Percentiles rank a stretch among this genome's conserved stretches.
Evolutionary conservation across 768 basidiomycete genomes (phyloP).

Genomic region (Naganishia vaughanmartiniae): DNA sequence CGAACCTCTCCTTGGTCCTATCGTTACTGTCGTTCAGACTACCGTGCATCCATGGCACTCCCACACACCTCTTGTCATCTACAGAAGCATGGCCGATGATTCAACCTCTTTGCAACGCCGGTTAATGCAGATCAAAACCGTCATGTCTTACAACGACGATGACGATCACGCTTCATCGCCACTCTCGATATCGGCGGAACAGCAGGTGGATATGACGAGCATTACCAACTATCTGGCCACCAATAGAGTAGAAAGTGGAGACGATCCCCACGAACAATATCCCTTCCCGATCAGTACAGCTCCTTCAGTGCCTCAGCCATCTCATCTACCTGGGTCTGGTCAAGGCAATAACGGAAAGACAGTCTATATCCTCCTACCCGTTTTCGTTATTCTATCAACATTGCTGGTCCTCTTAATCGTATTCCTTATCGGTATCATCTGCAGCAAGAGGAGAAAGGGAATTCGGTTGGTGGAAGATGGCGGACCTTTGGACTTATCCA

Average conservation of each 20-base stretch:
- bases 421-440: conserved; percentile 83
- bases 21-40: too few species aligned
- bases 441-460: conserved; percentile 61
- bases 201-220: neutral
- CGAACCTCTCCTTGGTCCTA: neutral
- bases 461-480: conserved; percentile 70
- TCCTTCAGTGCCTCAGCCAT: conserved; percentile 1
- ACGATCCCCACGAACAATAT: conserved; percentile 3
- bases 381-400: conserved; percentile 88
- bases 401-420: conserved; percentile 88
- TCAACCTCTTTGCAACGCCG: neutral
- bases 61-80: neutral
- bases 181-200: neutral
- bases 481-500: conserved; percentile 88
- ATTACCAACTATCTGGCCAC: neutral
- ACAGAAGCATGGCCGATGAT: neutral
- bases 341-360: conserved; percentile 18
- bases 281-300: conserved; percentile 8
- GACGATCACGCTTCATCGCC: neutral
- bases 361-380: conserved; percentile 69
- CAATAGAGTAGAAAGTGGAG: neutral
- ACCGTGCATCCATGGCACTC: neutral
- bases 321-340: neutral
- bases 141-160: neutral
- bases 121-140: neutral